Base-by-base conservation (phyloP, 345 rosid genomes). In the Triadica sebifera region DNA sequence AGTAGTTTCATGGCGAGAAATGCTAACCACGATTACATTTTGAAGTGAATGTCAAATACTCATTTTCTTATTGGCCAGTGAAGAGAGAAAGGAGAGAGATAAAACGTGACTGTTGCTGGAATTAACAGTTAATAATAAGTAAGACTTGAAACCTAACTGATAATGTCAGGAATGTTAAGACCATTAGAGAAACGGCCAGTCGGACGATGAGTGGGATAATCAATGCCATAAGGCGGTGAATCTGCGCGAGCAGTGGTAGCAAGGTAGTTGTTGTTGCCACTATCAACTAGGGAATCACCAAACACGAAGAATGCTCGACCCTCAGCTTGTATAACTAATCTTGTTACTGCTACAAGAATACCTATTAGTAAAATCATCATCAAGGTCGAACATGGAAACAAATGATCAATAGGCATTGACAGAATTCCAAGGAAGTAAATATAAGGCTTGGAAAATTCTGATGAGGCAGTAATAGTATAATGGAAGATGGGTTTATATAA, bases 121-220 rank as follows among this genome's bases (percentile, higher is more conserved):
- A 29, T 29, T 29, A 24, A 57, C 24, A 6, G 8, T 55, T 15
- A 55, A 15, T 1, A 6, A 5, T 6, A 3, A 43, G 10, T 53
- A 19, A 53, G 8, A 53, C 1, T 0, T 4, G 0, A 51, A 74
- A 71, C 16, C 71, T 12, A 77, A 90, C 92, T 89, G 74, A 92
- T 85, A 29, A 89, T 51, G 74, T 89, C 97, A n/a, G 93, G 93
- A 43, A 90, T 87, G 88, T 88, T 86, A 41, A 87, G 72, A 70
- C 97, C 93, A 52, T 89, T 90, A 24, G 92, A 92, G 85, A 92
- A 92, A 56, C 93, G 92, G 58, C 95, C 95, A 0, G 95, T 90
- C 37, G 96, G 82, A 19, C 58, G 75, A 61, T 73, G 85, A 4
- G 90, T 87, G 0, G 97, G 97, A 72, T 78, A 82, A 77, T 92